Base-by-base conservation (phyloP, 2,329 filamentous ascomycete genomes). In the Blastomyces parvus region DNA sequence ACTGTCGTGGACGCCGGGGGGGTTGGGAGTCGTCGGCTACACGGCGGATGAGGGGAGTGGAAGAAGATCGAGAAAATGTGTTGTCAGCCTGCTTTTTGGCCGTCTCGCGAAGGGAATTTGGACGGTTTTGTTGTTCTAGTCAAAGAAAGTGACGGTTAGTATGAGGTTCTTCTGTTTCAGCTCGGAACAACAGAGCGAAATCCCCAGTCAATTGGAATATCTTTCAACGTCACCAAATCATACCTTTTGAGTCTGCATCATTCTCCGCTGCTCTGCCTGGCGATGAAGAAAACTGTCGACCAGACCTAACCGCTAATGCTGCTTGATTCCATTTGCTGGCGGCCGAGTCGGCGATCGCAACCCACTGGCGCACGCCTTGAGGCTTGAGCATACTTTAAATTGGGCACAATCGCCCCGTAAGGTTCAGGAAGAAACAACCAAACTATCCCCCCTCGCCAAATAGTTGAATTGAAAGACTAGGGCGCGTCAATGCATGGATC, bases 1-100 rank as follows among this genome's bases (percentile, higher is more conserved):
- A 7, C 13, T 58, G 55, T 14, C 36, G 55, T 58, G 27, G 55
- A 27, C 36, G 70, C 46, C 72, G 68, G 42, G 36, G 72, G 68
- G 48, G 22, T 22, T 56, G 50, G 36, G 11, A 17, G 25, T 42
- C 38, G 9, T 40, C 27, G 8, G 50, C 14, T 46, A 53, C 40
- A 46, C 50, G 50, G 22, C 46, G 38, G 19, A 56, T 55, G 19
- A 36, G 60, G 14, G 60, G 53, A 2, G 27, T 40, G 59, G 59
- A 40, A 33, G 50, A 62, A 14, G 46, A 36, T 55, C 3, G 60
- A 57, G 50, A 33, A 25, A 22, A 62, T 17, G 40, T 17, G 6
- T 5, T 25, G 25, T 42, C 55, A 58, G 27, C 40, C 17, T 58
- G 36, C 36, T n/a, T 58, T 58, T 22, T 58, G 7, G n/a, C 55